A percentile compares a stretch with the other conserved stretches of the same genome.
Conservation (phyloP, 1,139 yeast genomes). For the Candida mesenterica region DNA sequence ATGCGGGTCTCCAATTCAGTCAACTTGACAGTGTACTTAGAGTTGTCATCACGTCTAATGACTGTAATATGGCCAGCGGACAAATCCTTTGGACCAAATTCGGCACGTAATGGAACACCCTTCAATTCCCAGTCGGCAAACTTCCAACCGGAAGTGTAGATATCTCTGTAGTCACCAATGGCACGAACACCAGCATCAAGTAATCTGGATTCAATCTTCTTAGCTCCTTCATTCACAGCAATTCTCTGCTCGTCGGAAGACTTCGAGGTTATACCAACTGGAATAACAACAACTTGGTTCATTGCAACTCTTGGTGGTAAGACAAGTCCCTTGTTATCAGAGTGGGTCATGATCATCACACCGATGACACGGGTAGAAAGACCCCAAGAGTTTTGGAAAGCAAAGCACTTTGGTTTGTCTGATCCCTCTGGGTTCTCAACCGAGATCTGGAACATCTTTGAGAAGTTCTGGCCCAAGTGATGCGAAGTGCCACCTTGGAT, state of each 20-base stretch:
- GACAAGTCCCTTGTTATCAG: slow-evolving; percentile 97
- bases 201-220: slow-evolving; percentile 60
- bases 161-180: slow-evolving; percentile 84
- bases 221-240: slow-evolving; percentile 67
- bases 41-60: slow-evolving; percentile 90
- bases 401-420: slow-evolving; percentile 81
- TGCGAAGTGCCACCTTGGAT: slow-evolving; percentile 99
- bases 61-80: slow-evolving; percentile 77
- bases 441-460: slow-evolving; percentile 93
- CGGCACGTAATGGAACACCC: slow-evolving; percentile 92
- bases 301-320: slow-evolving; percentile 97
- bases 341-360: slow-evolving; percentile 98
- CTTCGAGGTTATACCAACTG: slow-evolving; percentile 92
- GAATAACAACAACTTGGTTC: slow-evolving; percentile 86
- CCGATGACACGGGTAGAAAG: slow-evolving; percentile 97
- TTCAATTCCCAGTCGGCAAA: slow-evolving; percentile 96
- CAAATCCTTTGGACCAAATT: slow-evolving; percentile 94
- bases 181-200: slow-evolving; percentile 64
- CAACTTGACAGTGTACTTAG: slow-evolving; percentile 65
- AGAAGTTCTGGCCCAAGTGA: slow-evolving; percentile 96
- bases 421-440: slow-evolving; percentile 94
- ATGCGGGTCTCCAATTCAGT: slow-evolving; percentile 64
- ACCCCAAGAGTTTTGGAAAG: slow-evolving; percentile 99
- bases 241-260: slow-evolving; percentile 73
- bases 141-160: slow-evolving; percentile 98